Conservation (phyloP, 495 filamentous ascomycete species). For the Neurospora sublineolata region DNA sequence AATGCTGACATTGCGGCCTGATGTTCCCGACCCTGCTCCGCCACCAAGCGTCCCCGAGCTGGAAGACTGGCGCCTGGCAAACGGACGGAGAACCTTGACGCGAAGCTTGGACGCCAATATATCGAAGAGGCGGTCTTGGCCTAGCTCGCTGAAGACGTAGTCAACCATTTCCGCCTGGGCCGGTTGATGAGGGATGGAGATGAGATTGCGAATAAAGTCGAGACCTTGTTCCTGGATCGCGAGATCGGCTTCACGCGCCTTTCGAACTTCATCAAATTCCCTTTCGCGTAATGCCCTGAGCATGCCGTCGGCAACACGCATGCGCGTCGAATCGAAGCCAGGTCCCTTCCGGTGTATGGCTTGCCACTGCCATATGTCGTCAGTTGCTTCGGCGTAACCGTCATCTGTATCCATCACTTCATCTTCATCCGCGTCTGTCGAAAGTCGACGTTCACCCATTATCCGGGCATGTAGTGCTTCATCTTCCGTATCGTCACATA, state of each 20-base stretch:
- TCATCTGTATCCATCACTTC: constrained; percentile 51
- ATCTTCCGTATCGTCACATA: constrained; percentile 48
- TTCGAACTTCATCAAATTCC: constrained; percentile 44
- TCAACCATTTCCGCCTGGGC: constrained; percentile 63
- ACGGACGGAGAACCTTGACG: constrained; percentile 40
- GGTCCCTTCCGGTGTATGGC: constrained; percentile 5
- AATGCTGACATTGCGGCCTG: constrained; percentile 3
- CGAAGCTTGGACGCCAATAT: constrained; percentile 63
- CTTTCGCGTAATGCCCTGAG: constrained; percentile 41
- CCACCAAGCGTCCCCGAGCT: neutral
- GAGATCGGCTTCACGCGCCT: constrained; percentile 64
- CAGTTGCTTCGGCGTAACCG: constrained; percentile 15
- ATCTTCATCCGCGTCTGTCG: constrained; percentile 37
- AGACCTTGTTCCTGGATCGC: constrained; percentile 84
- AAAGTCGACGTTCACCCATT: constrained; percentile 18
- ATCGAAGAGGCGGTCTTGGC: constrained; percentile 61
- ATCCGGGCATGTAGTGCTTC: constrained; percentile 26
- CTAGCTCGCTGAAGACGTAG: constrained; percentile 63
- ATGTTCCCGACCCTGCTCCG: neutral
- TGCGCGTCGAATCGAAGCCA: constrained; percentile 9
- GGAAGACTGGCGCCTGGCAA: constrained; percentile 18
- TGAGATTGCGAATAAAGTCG: constrained; percentile 80
- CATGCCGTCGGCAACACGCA: constrained; percentile 37
- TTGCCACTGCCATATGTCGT: constrained; percentile 11
- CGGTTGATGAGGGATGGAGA: constrained; percentile 32